Evolutionary conservation across 2,329 filamentous ascomycete species (phyloP).

Genomic region (Macrophomina tecta): DNA sequence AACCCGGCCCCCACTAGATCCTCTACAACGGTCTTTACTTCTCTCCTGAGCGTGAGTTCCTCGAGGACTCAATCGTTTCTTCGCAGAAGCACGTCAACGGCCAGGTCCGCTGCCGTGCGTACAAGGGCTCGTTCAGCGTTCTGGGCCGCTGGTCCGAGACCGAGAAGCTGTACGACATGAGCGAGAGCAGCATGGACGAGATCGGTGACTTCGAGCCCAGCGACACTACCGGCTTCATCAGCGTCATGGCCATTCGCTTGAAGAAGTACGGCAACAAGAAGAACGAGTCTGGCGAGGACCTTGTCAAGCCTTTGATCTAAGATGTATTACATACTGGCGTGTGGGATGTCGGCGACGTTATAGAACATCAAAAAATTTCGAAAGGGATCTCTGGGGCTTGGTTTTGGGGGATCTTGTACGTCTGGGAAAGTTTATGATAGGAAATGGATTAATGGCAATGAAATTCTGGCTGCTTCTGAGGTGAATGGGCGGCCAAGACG

Average conservation of each 20-base stretch:
- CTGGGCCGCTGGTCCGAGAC: slow-evolving; percentile 66
- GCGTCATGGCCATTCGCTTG: slow-evolving; percentile 66
- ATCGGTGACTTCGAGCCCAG: slow-evolving; percentile 70
- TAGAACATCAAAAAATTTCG: not conserved
- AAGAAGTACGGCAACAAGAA: slow-evolving; percentile 31
- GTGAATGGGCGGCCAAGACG: no score
- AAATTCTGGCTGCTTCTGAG: not conserved
- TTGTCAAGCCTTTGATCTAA: slow-evolving; percentile 22
- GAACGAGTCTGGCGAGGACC: slow-evolving; percentile 28
- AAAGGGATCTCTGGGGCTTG: not conserved
- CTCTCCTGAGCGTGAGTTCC: slow-evolving; percentile 73
- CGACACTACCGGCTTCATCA: slow-evolving; percentile 73
- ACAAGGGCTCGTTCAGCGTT: slow-evolving; percentile 70
- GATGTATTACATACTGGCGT: not conserved
- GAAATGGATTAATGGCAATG: slow-evolving; percentile 22
- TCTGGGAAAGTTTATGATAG: slow-evolving; percentile 21
- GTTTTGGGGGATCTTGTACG: not conserved
- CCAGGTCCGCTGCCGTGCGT: slow-evolving; percentile 65
- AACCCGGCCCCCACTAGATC: not conserved
- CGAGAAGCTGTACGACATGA: slow-evolving; percentile 72
- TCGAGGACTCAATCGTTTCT: slow-evolving; percentile 63
- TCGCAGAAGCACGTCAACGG: slow-evolving; percentile 49
- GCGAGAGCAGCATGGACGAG: slow-evolving; percentile 73
- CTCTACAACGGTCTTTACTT: slow-evolving; percentile 71
- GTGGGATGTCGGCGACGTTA: not conserved